Evolutionary conservation across 2,329 filamentous ascomycete species (phyloP).

Genomic region (Ascochyta rabiei): DNA sequence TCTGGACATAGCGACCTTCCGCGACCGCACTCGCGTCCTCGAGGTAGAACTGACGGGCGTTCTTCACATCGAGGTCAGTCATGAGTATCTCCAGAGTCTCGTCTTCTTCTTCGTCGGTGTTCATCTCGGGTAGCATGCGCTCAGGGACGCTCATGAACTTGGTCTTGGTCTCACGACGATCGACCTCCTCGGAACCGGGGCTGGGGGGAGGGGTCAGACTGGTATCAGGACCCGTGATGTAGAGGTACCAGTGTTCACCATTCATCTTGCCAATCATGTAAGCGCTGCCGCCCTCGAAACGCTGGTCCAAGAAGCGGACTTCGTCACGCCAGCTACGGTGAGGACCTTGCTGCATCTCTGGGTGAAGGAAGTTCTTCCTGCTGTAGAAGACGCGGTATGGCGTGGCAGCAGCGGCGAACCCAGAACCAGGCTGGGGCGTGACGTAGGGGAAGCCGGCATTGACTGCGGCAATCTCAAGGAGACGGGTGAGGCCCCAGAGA

Average conservation of each 20-base stretch:
- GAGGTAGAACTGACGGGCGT: conserved; percentile 72
- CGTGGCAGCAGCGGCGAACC: conserved; percentile 77
- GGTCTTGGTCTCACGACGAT: conserved; percentile 59
- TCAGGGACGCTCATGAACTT: conserved; percentile 65
- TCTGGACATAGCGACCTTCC: conserved; percentile 74
- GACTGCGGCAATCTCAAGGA: conserved; percentile 87
- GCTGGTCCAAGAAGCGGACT: conserved; percentile 87
- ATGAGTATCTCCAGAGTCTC: conserved; percentile 76
- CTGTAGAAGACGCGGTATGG: conserved; percentile 98
- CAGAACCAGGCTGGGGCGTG: conserved; percentile 68
- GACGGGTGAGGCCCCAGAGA: conserved; percentile 83
- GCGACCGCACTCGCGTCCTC: conserved; percentile 89
- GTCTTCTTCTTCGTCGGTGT: conserved; percentile 63
- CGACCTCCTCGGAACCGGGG: conserved; percentile 60
- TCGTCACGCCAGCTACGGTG: conserved; percentile 98
- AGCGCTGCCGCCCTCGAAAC: conserved; percentile 89
- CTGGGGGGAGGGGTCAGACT: conserved; percentile 82
- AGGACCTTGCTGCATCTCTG: conserved; percentile 89
- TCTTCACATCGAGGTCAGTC: conserved; percentile 70
- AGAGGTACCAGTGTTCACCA: conserved; percentile 98
- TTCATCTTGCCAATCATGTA: conserved; percentile 99
- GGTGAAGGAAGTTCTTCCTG: conserved; percentile 97
- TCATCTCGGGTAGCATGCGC: conserved; percentile 55
- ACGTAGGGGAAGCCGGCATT: conserved; percentile 88
- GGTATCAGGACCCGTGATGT: conserved; percentile 86